Base-by-base conservation (phyloP, 2,329 filamentous ascomycete genomes). In the Capronia coronata region DNA sequence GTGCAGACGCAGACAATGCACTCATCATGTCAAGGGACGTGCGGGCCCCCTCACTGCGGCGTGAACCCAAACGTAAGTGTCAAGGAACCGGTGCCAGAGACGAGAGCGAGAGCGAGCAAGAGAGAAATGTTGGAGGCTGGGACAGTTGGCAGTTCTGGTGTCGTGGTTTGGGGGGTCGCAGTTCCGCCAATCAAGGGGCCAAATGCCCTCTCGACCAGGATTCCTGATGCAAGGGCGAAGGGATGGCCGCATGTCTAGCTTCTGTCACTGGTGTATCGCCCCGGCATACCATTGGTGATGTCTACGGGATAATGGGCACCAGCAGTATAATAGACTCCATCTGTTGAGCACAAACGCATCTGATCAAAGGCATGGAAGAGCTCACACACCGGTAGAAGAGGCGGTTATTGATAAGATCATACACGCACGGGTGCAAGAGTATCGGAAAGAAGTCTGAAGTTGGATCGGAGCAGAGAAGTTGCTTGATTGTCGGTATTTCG, bases 121-220 rank as follows among this genome's bases (percentile, higher is more conserved):
- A 55, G 55, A 41, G 55, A 59, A 61, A 57, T 48, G 48, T 48
- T 49, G 56, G 51, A 56, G 54, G 48, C 50, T 55, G 35, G 56
- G 52, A 57, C 56, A 51, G 46, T 39, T 44, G 51, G 55, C 48
- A 54, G 30, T 54, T 16, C 8, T 21, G 27, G 43, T 43, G 48
- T 48, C 43, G 53, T 44, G 49, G 46, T 48, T 43, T 32, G 29
- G 46, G 34, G 54, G 34, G 49, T 27, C 19, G 27, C 14, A 7
- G 13, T 13, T 3, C 48, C 11, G 21, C 57, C 57, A 58, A 55
- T 58, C 51, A 58, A 10, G 16, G n/a, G 10, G 13, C 46, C 27
- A n/a, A 49, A 52, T 16, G 34, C 23, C 34, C 40, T 47, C 44
- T 51, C 46, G 44, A 51, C 51, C 38, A 53, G 49, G 42, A 49